A percentile compares a stretch with the other conserved stretches of the same genome.
Evolutionary conservation across 768 basidiomycete species (phyloP).

Genomic region (Mycena amicta): DNA sequence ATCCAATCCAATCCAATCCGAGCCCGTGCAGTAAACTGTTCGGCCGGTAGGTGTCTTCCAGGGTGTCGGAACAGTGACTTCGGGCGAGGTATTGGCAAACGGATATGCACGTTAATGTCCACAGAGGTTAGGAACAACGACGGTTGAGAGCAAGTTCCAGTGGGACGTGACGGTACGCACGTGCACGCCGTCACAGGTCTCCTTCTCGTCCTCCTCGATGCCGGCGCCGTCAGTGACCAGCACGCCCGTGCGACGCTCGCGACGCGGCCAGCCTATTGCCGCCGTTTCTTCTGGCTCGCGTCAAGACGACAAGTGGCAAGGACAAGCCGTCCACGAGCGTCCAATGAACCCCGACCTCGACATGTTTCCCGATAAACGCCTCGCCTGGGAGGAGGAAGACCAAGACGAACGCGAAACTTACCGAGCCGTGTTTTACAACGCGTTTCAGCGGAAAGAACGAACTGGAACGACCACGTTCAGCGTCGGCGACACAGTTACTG

Average conservation of each 20-base stretch:
- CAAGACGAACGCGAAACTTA: slow-evolving; percentile 8
- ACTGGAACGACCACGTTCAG: slow-evolving; percentile 35
- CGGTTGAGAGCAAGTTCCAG: too few species aligned
- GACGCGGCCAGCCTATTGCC: slow-evolving; percentile 16
- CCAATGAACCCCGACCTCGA: slow-evolving; percentile 13
- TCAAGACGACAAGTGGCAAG: slow-evolving; percentile 6
- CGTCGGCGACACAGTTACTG: slow-evolving; percentile 69
- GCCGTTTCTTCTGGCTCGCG: background rate
- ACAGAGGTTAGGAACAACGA: too few species aligned
- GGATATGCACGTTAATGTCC: too few species aligned
- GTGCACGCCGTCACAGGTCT: too few species aligned
- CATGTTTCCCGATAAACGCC: slow-evolving; percentile 8
- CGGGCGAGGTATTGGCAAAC: too few species aligned
- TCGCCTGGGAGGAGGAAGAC: slow-evolving; percentile 5
- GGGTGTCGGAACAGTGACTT: too few species aligned
- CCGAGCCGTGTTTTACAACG: slow-evolving; percentile 10
- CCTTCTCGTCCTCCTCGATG: too few species aligned
- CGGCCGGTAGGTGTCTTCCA: too few species aligned
- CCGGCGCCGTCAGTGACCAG: background rate
- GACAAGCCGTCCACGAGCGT: slow-evolving; percentile 4
- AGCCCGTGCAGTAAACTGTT: too few species aligned
- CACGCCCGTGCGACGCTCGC: slow-evolving; percentile 10
- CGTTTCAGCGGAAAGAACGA: slow-evolving; percentile 22
- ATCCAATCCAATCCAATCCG: too few species aligned
- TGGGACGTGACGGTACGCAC: too few species aligned